phyloP scores from a whole-genome alignment of 441 rosid genomes.

The Codiaeum variegatum region DNA sequence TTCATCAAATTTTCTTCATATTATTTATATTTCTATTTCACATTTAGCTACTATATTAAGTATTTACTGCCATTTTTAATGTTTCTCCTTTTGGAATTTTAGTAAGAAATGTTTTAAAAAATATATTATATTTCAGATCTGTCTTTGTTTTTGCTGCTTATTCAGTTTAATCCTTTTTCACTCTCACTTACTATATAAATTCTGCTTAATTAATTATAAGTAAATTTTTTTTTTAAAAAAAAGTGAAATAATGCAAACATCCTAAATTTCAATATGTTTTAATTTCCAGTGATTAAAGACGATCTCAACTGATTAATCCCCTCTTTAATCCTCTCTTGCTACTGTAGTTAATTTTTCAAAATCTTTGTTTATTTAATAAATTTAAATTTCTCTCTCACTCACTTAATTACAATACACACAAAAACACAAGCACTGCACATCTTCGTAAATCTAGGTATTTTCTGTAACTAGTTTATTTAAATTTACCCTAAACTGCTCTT shows the following conservation, averaged over 20 bases:
- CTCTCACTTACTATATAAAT: neutral
- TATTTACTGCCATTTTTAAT: neutral
- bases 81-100: neutral
- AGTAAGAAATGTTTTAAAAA: neutral
- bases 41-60: neutral
- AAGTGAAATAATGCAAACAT: too few species aligned
- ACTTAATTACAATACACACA: neutral
- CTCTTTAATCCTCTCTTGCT: neutral
- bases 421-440: neutral
- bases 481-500: neutral
- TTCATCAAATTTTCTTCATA: conserved; percentile 20
- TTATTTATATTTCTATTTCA: neutral
- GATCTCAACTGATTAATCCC: neutral
- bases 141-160: neutral
- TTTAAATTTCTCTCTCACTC: neutral
- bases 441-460: conserved; percentile 7
- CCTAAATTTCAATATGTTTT: neutral
- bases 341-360: neutral
- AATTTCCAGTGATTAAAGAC: neutral
- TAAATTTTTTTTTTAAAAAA: too few species aligned
- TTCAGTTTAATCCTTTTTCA: neutral
- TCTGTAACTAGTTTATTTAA: neutral
- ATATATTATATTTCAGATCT: neutral
- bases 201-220: neutral
- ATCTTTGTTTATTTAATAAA: too few species aligned